A percentile compares a stretch with the other conserved stretches of the same genome.
phyloP scores from a whole-genome alignment of 192 early-diverging fungal genomes.

The Coemansia sp. region DNA sequence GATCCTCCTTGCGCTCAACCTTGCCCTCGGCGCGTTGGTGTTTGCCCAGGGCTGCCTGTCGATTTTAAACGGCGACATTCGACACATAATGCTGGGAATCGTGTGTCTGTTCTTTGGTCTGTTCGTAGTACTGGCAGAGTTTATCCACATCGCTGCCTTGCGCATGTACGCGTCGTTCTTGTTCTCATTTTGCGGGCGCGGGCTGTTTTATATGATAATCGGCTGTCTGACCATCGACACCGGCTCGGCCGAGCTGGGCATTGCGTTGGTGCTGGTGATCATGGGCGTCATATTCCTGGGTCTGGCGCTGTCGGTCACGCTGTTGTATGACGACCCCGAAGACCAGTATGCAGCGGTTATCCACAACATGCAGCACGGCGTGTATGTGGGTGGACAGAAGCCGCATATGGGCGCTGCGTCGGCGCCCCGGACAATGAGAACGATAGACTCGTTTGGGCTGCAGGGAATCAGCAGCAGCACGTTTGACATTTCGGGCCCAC shows the following conservation, averaged over 20 bases:
- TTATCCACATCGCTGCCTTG: constrained; percentile 32
- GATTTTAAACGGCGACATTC: constrained; percentile 19
- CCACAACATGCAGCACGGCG: constrained; percentile 29
- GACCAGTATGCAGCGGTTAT: constrained; percentile 30
- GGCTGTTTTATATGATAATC: constrained; percentile 28
- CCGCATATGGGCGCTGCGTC: constrained; percentile 5
- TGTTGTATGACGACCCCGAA: constrained; percentile 35
- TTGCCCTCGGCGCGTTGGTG: constrained; percentile 16
- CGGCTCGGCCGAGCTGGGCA: constrained; percentile 17
- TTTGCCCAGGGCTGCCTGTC: constrained; percentile 41
- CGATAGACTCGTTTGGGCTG: constrained; percentile 14
- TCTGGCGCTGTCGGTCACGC: constrained; percentile 4
- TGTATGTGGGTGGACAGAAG: constrained; percentile 4
- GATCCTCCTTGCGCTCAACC: constrained; percentile 22
- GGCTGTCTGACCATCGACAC: constrained; percentile 26
- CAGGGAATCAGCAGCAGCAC: constrained; percentile 25
- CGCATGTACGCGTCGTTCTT: constrained; percentile 42
- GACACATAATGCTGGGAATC: constrained; percentile 41
- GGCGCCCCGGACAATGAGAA: constrained; percentile 8
- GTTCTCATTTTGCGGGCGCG: constrained; percentile 41
- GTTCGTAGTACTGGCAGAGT: constrained; percentile 10
- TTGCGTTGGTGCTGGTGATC: constrained; percentile 17
- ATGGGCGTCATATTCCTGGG: constrained; percentile 12
- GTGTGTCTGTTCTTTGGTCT: constrained; percentile 25
- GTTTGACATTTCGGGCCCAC: constrained; percentile 6